These are phyloP conservation scores for Eutrema salsugineum DNA, from an alignment of 441 rosid genomes.

Conservation along the genomic window DNA sequence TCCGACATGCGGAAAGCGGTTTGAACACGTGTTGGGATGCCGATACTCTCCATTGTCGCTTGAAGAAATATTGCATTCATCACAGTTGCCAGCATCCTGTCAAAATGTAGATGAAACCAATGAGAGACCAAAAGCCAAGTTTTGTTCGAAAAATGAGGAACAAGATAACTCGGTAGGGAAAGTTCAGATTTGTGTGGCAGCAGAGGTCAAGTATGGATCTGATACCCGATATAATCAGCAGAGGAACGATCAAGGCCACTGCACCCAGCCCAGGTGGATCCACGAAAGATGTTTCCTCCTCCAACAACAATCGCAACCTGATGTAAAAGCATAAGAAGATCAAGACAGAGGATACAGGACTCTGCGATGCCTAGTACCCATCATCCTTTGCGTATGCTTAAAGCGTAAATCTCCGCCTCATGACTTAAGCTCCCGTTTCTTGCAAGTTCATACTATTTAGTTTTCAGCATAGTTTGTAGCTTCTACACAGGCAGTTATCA, in stretches of 20 bases:
- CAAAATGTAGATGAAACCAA: conserved; percentile 5
- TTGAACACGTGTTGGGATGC: conserved; percentile 70
- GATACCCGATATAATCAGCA: conserved; percentile 91
- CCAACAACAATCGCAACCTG: conserved; percentile 97
- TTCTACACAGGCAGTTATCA: neutral
- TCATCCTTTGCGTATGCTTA: neutral
- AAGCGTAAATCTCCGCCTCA: neutral
- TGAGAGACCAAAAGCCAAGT: neutral
- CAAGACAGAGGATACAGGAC: neutral
- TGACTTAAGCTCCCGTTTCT: neutral
- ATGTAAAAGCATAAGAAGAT: neutral
- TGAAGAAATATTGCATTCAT: conserved; percentile 96
- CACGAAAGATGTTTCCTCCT: conserved; percentile 94
- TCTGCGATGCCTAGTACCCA: neutral
- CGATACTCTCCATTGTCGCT: conserved; percentile 93
- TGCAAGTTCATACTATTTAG: neutral
- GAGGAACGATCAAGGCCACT: conserved; percentile 97
- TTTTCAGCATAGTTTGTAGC: neutral
- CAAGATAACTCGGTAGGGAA: neutral
- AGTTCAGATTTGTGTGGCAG: neutral
- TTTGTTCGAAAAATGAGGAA: neutral
- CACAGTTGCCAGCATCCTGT: conserved; percentile 90
- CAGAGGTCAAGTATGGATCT: neutral
- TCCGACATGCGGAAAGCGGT: conserved; percentile 90
- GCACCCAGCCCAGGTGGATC: conserved; percentile 87